Conservation (phyloP, 2,329 filamentous ascomycete genomes). For the Alternaria sp. region DNA sequence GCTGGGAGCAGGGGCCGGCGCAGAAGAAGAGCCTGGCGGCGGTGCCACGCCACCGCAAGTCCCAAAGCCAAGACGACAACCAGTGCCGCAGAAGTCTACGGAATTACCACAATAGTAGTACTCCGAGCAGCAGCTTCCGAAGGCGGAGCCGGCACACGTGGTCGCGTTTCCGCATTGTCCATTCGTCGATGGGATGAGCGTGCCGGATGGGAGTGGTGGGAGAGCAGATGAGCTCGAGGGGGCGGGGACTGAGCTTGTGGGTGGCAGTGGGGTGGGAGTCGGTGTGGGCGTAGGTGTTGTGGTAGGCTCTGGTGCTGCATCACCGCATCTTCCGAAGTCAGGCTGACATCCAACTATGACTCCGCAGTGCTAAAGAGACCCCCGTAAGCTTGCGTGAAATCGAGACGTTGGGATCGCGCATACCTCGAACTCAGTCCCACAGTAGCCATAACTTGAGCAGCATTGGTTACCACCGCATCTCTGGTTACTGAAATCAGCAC, state of each 20-base stretch:
- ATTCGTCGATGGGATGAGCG: constrained; percentile 31
- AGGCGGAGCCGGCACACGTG: constrained; percentile 34
- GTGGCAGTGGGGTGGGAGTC: constrained; percentile 26
- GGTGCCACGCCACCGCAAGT: constrained; percentile 25
- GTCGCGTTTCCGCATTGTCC: constrained; percentile 39
- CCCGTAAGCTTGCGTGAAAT: not conserved
- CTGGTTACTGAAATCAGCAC: constrained; percentile 22
- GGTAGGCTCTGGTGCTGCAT: constrained; percentile 17
- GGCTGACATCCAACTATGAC: constrained; percentile 37
- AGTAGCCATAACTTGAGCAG: constrained; percentile 36
- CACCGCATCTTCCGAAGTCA: constrained; percentile 36
- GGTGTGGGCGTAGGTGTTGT: constrained; percentile 21
- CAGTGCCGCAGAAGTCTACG: constrained; percentile 34
- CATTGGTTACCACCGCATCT: constrained; percentile 31
- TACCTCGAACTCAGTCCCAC: constrained; percentile 31
- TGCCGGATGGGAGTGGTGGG: constrained; percentile 34
- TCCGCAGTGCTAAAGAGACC: constrained; percentile 15
- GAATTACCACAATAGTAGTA: constrained; percentile 35
- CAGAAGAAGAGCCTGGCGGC: constrained; percentile 22
- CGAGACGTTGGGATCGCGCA: not conserved
- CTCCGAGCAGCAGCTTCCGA: constrained; percentile 35
- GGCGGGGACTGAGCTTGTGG: constrained; percentile 6
- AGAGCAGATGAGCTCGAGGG: constrained; percentile 18
- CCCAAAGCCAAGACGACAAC: constrained; percentile 35
- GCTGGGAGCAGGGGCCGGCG: constrained; percentile 1